These are phyloP conservation scores for Areca catechu DNA, from an alignment of 176 grass and related monocot species.

Conservation along the genomic window DNA sequence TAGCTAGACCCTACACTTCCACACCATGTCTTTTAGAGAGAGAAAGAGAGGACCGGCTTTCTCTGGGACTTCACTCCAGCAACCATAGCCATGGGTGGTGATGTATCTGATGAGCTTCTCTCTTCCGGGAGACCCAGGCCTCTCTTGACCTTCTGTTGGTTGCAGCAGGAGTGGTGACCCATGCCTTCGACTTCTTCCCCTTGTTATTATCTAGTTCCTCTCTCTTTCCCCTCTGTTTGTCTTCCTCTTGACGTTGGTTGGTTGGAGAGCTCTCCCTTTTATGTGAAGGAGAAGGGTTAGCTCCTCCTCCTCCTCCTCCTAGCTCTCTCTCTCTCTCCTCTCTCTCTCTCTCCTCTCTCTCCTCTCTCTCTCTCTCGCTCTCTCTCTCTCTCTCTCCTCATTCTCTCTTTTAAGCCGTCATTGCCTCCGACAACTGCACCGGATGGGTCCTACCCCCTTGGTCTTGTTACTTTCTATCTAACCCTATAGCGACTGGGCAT, in stretches of 20 bases:
- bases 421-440: slow-evolving; percentile 22
- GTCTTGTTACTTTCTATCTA: slow-evolving; percentile 68
- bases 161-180: slow-evolving; percentile 99
- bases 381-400: slow-evolving; percentile 1
- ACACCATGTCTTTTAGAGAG: background rate
- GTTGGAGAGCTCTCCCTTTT: slow-evolving; percentile 24
- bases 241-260: slow-evolving; percentile 11
- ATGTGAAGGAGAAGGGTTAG: background rate
- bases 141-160: slow-evolving; percentile 99
- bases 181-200: slow-evolving; percentile 15
- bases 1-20: too few species aligned
- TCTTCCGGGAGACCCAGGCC: slow-evolving; percentile 96
- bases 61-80: slow-evolving; percentile 98
- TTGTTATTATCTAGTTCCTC: slow-evolving; percentile 19
- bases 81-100: slow-evolving; percentile 90
- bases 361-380: too few species aligned
- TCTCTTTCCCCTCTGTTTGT: slow-evolving; percentile 20
- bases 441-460: slow-evolving; percentile 33
- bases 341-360: too few species aligned
- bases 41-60: slow-evolving; percentile 61
- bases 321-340: too few species aligned
- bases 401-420: background rate
- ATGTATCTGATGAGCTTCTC: slow-evolving; percentile 99
- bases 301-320: slow-evolving; percentile 4
- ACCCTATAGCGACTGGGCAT: slow-evolving; percentile 89